Evolutionary conservation across 2,329 filamentous ascomycete species (phyloP).

Genomic region (Metarhizium album): DNA sequence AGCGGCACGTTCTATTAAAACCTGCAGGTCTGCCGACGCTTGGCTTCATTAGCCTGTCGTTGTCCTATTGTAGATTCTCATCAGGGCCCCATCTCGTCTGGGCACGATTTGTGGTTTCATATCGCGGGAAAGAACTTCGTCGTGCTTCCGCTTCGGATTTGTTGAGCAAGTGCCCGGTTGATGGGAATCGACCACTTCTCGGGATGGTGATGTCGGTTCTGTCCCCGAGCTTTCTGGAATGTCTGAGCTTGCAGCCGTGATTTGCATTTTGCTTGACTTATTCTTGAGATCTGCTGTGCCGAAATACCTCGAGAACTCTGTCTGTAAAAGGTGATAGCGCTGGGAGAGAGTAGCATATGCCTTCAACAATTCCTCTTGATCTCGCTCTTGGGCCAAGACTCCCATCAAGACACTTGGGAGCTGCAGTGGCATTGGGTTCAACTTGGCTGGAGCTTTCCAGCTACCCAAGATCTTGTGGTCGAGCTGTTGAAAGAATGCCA

Average conservation of each 20-base stretch:
- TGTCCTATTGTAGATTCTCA: neutral
- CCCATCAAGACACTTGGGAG: constrained; percentile 16
- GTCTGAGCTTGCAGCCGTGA: neutral
- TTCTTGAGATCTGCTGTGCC: neutral
- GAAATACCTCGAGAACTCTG: constrained; percentile 2
- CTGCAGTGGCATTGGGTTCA: constrained; percentile 24
- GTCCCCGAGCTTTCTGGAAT: neutral
- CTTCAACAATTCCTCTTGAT: constrained; percentile 1
- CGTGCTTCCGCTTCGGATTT: neutral
- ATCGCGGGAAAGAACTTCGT: neutral
- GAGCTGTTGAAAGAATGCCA: constrained; percentile 20
- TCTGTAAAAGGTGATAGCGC: constrained; percentile 2
- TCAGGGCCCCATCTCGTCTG: neutral
- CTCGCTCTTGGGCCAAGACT: neutral
- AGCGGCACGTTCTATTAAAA: neutral
- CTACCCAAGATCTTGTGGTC: constrained; percentile 18
- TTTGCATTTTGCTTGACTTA: neutral
- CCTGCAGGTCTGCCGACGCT: neutral
- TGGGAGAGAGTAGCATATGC: neutral
- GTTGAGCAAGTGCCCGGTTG: neutral
- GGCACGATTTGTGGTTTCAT: neutral
- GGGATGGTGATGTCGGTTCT: neutral
- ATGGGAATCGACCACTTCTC: neutral
- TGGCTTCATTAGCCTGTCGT: neutral
- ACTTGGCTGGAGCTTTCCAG: constrained; percentile 16